These are phyloP conservation scores for Ogataea methylovora DNA, from an alignment of 805 yeast genomes.

Conservation along the genomic window DNA sequence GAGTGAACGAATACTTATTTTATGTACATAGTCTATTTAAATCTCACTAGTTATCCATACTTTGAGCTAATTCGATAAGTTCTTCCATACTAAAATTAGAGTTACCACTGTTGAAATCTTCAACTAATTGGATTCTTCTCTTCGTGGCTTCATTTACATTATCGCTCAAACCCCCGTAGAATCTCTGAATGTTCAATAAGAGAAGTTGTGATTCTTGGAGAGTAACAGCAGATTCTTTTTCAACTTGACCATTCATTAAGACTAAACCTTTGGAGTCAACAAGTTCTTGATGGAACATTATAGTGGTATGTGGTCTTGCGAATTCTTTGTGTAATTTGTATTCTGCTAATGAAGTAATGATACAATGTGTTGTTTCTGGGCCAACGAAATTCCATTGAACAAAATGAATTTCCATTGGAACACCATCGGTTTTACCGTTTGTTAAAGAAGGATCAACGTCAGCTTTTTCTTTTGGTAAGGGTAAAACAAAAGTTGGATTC, in stretches of 20 bases:
- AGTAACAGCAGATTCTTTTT: slow-evolving; percentile 58
- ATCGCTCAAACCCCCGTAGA: slow-evolving; percentile 63
- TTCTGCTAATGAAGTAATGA: slow-evolving; percentile 87
- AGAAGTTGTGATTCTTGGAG: slow-evolving; percentile 73
- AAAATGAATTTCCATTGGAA: slow-evolving; percentile 70
- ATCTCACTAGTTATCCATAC: slow-evolving; percentile 62
- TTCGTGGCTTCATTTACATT: slow-evolving; percentile 31
- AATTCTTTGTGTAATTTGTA: slow-evolving; percentile 84
- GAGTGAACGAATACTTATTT: too few species aligned
- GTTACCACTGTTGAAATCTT: slow-evolving; percentile 65
- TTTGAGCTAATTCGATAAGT: slow-evolving; percentile 66
- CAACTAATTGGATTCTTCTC: slow-evolving; percentile 50
- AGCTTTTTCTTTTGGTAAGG: slow-evolving; percentile 62
- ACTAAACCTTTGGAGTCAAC: slow-evolving; percentile 51
- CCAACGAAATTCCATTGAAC: slow-evolving; percentile 93
- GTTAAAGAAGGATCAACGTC: slow-evolving; percentile 21
- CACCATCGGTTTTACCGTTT: slow-evolving; percentile 10
- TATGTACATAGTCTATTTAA: too few species aligned
- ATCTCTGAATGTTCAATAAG: slow-evolving; percentile 69
- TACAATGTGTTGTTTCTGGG: slow-evolving; percentile 74
- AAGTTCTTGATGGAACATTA: slow-evolving; percentile 80
- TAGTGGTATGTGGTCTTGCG: slow-evolving; percentile 92
- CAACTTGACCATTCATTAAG: slow-evolving; percentile 82
- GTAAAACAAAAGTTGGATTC: slow-evolving; percentile 83
- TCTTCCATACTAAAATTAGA: slow-evolving; percentile 56